phyloP scores from a whole-genome alignment of 306 rosid species.

The Casuarina glauca region DNA sequence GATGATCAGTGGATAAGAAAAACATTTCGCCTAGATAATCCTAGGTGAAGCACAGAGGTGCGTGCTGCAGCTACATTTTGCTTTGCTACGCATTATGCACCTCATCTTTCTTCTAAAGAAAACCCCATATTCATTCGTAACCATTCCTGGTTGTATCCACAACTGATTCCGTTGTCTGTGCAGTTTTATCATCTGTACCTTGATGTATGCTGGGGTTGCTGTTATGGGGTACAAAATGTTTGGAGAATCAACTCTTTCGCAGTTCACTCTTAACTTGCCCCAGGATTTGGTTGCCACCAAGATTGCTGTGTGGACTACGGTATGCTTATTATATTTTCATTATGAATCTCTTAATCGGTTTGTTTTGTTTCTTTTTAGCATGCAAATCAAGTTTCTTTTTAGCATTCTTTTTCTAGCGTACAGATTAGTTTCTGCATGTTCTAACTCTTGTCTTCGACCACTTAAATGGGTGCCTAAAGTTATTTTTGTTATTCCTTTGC shows the following conservation, averaged over 20 bases:
- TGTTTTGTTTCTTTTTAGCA: not conserved
- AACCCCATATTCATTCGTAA: not conserved
- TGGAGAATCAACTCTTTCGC: conserved; percentile 77
- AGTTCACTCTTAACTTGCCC: conserved; percentile 96
- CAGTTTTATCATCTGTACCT: conserved; percentile 76
- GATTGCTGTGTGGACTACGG: conserved; percentile 99
- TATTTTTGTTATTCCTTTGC: conserved; percentile 41
- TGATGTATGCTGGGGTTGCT: conserved; percentile 82
- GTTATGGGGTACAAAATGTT: conserved; percentile 94
- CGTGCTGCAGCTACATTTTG: not conserved
- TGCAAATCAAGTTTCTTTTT: not conserved
- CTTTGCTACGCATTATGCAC: not conserved
- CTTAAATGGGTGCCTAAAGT: conserved; percentile 21
- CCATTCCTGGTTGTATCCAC: not conserved
- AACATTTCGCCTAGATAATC: not conserved
- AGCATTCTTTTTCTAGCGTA: not conserved
- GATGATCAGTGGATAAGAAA: not conserved
- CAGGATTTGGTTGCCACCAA: conserved; percentile 76
- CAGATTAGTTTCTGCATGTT: conserved; percentile 2
- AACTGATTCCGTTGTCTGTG: conserved; percentile 6
- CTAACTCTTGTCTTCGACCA: conserved; percentile 2
- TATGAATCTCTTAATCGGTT: not conserved
- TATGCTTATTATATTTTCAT: conserved; percentile 36
- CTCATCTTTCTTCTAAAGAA: not conserved
- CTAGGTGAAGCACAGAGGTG: not conserved